Evolutionary conservation across 1,284 basidiomycete species (phyloP), one percentile per base, ranked within the genome.

Genomic region (Ganoderma multipileum): DNA sequence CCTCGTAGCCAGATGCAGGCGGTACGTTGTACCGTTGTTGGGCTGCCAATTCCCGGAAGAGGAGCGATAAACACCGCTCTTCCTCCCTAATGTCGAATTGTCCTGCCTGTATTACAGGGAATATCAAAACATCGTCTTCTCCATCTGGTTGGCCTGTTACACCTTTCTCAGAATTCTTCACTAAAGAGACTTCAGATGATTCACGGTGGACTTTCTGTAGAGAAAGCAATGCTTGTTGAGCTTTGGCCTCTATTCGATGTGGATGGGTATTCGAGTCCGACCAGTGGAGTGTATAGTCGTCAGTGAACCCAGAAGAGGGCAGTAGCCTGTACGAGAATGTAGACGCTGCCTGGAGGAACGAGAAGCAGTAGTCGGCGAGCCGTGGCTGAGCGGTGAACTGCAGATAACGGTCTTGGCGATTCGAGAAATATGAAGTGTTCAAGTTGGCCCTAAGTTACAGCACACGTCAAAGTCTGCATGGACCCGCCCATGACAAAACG

Each of bases 331-430:
- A 98, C 0, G 95, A 96, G 78, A 95, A 96, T 7, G 85, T 82
- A 0, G 90, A 87, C 39, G 93, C 86, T 1, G 88, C 84, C 52
- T 88, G 82, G 42, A 98, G 84, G 71, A 98, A 94, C 28, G 90
- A 88, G 71, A 89, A 87, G 71, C 97, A 95, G 78, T 99, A 99
- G 66, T 93, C 86, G 0, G 95, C 89, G 2, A 99, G 81, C 0
- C 79, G 76, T 0, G 86, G 82, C 71, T 96, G 90, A 1, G 82
- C 80, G 1, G 79, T 78, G 76, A 99, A 90, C 68, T 91, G 88
- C 23, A 99, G 81, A 79, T 99, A 99, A 30, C 97, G 91, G 80
- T 99, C 97, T 82, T 97, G 95, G 23, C 97, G 90, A 75, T 99
- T 89, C 0, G 95, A 94, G 75, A 99, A 99, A 80, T 99, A 99